These are phyloP conservation scores for Hysterangium stoloniferum DNA, from an alignment of 768 basidiomycete species.

Conservation along the genomic window DNA sequence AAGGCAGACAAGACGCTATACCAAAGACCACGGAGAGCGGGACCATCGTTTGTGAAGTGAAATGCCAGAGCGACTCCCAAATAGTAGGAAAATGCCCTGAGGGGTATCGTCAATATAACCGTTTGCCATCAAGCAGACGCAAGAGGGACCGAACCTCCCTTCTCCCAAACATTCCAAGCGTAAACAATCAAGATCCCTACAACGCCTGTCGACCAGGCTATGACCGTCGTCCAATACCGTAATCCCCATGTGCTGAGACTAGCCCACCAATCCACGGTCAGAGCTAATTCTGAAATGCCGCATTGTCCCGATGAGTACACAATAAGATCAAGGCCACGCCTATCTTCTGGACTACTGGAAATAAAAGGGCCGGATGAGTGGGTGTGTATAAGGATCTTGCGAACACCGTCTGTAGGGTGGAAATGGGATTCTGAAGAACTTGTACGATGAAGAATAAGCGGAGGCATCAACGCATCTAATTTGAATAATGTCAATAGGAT, in stretches of 20 bases:
- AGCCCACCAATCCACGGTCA: conserved; percentile 64
- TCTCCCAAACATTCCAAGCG: conserved; percentile 33
- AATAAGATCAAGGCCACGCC: conserved; percentile 41
- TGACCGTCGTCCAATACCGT: conserved; percentile 65
- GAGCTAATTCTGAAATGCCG: conserved; percentile 30
- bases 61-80: conserved; percentile 39
- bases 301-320: conserved; percentile 59
- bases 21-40: conserved; percentile 36
- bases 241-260: conserved; percentile 64
- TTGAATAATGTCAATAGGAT: not conserved
- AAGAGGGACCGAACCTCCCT: conserved; percentile 21
- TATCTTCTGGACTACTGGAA: conserved; percentile 18
- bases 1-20: conserved; percentile 45
- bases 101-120: not conserved
- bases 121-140: not conserved
- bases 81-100: conserved; percentile 41
- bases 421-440: conserved; percentile 59
- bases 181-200: conserved; percentile 49
- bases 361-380: conserved; percentile 65
- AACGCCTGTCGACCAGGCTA: conserved; percentile 71
- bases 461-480: conserved; percentile 48
- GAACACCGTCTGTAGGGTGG: conserved; percentile 40
- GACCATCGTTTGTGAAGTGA: conserved; percentile 29
- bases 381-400: conserved; percentile 52
- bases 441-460: conserved; percentile 60